phyloP scores from a whole-genome alignment of 306 rosid genomes.

The Rosa lucieae region DNA sequence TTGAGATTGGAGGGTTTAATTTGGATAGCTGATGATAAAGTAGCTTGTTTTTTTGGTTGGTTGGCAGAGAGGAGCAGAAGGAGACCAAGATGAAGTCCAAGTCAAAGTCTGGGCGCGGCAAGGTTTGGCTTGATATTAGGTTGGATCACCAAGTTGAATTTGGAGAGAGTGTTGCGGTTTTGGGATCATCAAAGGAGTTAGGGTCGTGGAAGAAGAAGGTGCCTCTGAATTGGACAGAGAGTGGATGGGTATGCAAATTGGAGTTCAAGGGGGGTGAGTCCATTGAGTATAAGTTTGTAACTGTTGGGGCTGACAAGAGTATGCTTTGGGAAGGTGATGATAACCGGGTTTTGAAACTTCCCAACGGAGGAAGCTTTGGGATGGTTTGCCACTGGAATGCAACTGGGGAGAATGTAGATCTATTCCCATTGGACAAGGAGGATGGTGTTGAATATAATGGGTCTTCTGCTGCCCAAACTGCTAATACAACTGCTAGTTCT shows the following conservation, averaged over 20 bases:
- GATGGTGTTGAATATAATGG: constrained; percentile 32
- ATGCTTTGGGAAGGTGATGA: constrained; percentile 73
- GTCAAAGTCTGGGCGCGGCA: constrained; percentile 26
- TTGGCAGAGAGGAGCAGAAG: constrained; percentile 46
- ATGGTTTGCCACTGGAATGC: constrained; percentile 66
- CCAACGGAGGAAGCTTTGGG: constrained; percentile 48
- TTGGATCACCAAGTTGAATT: constrained; percentile 80
- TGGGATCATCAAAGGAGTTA: constrained; percentile 71
- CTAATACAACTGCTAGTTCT: constrained; percentile 27
- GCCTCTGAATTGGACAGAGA: constrained; percentile 65
- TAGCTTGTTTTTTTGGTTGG: neutral
- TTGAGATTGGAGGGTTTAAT: neutral
- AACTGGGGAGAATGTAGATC: constrained; percentile 45
- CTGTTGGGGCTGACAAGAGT: constrained; percentile 35
- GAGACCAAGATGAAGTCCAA: constrained; percentile 25
- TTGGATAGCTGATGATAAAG: neutral
- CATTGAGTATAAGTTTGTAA: constrained; percentile 68
- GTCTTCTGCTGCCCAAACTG: constrained; percentile 23
- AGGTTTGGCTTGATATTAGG: constrained; percentile 52
- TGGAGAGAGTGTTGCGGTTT: constrained; percentile 70
- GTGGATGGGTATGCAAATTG: constrained; percentile 79
- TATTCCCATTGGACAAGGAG: constrained; percentile 38
- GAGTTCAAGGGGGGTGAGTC: constrained; percentile 38
- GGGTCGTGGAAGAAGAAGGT: constrained; percentile 77
- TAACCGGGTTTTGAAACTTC: constrained; percentile 65